A percentile compares a stretch with the other conserved stretches of the same genome.
Evolutionary conservation across 2,329 filamentous ascomycete species (phyloP).

Genomic region (Curvularia lunata): DNA sequence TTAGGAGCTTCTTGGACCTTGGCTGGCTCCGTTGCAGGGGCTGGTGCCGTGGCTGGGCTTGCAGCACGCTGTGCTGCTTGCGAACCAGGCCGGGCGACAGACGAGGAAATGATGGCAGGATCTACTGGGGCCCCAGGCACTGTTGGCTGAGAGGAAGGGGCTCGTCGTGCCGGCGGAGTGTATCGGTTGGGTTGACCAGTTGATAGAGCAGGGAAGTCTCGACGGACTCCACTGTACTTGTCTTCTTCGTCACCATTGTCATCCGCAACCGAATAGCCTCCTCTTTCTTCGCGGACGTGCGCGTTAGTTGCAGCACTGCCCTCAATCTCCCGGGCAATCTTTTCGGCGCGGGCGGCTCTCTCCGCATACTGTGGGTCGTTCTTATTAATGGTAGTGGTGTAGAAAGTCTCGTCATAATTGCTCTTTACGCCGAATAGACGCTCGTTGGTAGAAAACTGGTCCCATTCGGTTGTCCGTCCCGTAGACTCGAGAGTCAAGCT

Average conservation of each 20-base stretch:
- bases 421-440: constrained; percentile 84
- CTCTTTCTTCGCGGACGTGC: constrained; percentile 89
- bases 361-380: constrained; percentile 81
- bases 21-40: constrained; percentile 24
- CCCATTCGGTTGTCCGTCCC: constrained; percentile 66
- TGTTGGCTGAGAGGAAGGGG: constrained; percentile 74
- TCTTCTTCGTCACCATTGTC: constrained; percentile 85
- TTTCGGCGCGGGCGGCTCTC: constrained; percentile 75
- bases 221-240: constrained; percentile 94
- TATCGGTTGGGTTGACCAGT: constrained; percentile 74
- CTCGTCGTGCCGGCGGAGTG: constrained; percentile 85
- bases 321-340: constrained; percentile 89
- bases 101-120: constrained; percentile 89
- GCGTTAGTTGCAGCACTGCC: constrained; percentile 73
- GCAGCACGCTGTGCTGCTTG: constrained; percentile 34
- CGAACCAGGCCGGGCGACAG: constrained; percentile 63
- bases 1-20: constrained; percentile 10
- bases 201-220: constrained; percentile 71
- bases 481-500: constrained; percentile 74
- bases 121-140: constrained; percentile 80
- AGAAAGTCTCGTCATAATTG: constrained; percentile 92
- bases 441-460: constrained; percentile 93
- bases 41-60: constrained; percentile 32
- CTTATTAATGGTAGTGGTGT: constrained; percentile 90
- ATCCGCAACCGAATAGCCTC: constrained; percentile 68